Base-by-base conservation (phyloP, 2,329 filamentous ascomycete species). In the Xylaria sp. region DNA sequence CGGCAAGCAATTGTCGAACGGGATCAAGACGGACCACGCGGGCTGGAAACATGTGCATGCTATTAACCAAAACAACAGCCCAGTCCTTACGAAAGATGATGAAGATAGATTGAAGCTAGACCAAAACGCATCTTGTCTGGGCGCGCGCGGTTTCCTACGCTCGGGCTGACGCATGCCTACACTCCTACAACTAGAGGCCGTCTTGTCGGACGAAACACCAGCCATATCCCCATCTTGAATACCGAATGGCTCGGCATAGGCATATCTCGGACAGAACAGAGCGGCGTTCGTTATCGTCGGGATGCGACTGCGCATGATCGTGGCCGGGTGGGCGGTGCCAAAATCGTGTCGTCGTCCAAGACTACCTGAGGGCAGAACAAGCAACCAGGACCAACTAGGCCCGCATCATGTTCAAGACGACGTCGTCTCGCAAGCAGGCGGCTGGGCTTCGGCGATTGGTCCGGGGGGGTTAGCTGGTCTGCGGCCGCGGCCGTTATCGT, bases 1-100 rank as follows among this genome's bases (percentile, higher is more conserved):
- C 44, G 78, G 72, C 24, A 97, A 79, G 74, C 93, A 99, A 74
- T 97, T 96, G n/a, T 88, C 80, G 72, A 95, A 94, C 53, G 84
- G 78, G 56, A 97, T 76, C 63, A 86, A 83, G 41, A 86, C 91
- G 44, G 89, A 90, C 39, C 76, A 70, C 21, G 74, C 77, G 7
- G 82, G 78, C 40, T 69, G 68, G 7, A 74, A 51, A 54, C 74
- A 66, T 21, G 76, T 63, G 52, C 71, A 67, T 49, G 71, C 62
- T 42, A 82, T 45, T 29, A 61, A 39, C 18, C 17, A 50, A 43
- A 52, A 57, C 48, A 78, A 49, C 48, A 78, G 49, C 40, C 56
- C n/a, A 26, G 54, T 29, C 21, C 44, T 34, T 34, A 56, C 24
- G 48, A 55, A 47, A 48, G 41, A 43, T 24, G 50, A 52, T 24